Conservation (phyloP, 164 flowering plant genomes). For the Magnolia kwangsiensis region DNA sequence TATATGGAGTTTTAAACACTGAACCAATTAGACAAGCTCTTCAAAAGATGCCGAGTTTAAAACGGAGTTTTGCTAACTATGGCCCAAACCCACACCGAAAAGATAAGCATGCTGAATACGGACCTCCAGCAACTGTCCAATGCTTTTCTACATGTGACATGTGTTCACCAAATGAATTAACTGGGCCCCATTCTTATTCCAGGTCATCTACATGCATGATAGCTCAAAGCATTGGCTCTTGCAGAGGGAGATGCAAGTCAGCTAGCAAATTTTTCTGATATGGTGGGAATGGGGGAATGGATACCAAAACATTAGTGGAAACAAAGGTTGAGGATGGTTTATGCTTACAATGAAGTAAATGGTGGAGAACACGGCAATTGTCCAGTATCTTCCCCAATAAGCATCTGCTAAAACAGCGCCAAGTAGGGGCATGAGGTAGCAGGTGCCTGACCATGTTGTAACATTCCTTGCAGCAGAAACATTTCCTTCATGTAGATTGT, state of each 20-base stretch:
- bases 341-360: conserved; percentile 67
- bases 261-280: background rate
- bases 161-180: too few relatives aligned
- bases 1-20: too few relatives aligned
- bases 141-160: too few relatives aligned
- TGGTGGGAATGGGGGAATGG: too few relatives aligned
- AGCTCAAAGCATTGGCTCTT: background rate
- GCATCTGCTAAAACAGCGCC: conserved; percentile 93
- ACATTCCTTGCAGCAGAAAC: conserved; percentile 82
- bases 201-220: too few relatives aligned
- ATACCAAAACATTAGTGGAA: background rate
- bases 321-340: background rate
- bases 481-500: conserved; percentile 68
- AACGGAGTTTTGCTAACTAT: too few relatives aligned
- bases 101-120: too few relatives aligned
- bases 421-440: conserved; percentile 78
- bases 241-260: background rate
- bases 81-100: too few relatives aligned
- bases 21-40: too few relatives aligned
- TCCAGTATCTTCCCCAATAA: conserved; percentile 92
- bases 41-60: too few relatives aligned
- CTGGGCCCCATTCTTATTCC: too few relatives aligned
- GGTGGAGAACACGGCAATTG: conserved; percentile 74
- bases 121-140: too few relatives aligned
- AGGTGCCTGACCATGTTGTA: conserved; percentile 86